Conservation (phyloP, 2,329 filamentous ascomycete species). For the Epichloe amarillans region DNA sequence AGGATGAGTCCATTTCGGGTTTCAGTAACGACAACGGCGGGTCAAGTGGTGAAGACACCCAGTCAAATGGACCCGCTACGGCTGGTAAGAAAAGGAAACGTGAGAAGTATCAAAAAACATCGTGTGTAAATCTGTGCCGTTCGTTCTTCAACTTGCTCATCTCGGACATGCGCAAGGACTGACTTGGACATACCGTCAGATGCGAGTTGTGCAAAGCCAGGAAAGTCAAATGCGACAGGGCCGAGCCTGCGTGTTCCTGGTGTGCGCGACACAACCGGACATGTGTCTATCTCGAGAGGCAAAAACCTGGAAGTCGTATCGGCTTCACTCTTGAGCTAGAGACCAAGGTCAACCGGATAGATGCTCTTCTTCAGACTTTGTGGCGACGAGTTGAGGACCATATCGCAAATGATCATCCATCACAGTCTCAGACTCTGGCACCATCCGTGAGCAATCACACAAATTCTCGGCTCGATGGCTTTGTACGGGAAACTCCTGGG, state of each 20-base stretch:
- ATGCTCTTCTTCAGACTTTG: slow-evolving; percentile 28
- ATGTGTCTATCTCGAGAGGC: slow-evolving; percentile 57
- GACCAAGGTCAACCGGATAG: slow-evolving; percentile 39
- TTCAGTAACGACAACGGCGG: slow-evolving; percentile 23
- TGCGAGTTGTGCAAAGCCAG: slow-evolving; percentile 32
- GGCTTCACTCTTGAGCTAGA: slow-evolving; percentile 50
- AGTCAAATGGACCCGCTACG: slow-evolving; percentile 14
- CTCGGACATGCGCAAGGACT: neutral
- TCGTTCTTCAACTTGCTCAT: neutral
- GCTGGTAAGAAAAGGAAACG: slow-evolving; percentile 25
- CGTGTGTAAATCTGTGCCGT: slow-evolving; percentile 17
- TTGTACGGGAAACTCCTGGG: slow-evolving; percentile 11
- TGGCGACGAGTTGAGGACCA: slow-evolving; percentile 30
- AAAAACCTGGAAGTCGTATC: slow-evolving; percentile 52
- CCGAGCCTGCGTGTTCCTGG: slow-evolving; percentile 54
- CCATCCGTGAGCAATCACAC: slow-evolving; percentile 25
- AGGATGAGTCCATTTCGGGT: slow-evolving; percentile 23
- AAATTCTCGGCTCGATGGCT: slow-evolving; percentile 16
- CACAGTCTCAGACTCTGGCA: slow-evolving; percentile 13
- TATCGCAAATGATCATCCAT: slow-evolving; percentile 21
- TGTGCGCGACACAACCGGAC: slow-evolving; percentile 52
- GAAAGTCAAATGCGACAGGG: slow-evolving; percentile 36
- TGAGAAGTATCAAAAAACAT: slow-evolving; percentile 29
- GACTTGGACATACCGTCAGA: slow-evolving; percentile 11
- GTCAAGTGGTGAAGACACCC: slow-evolving; percentile 24